Base-by-base conservation (phyloP, 2,329 filamentous ascomycete species). In the Ophiocordyceps sinensis region DNA sequence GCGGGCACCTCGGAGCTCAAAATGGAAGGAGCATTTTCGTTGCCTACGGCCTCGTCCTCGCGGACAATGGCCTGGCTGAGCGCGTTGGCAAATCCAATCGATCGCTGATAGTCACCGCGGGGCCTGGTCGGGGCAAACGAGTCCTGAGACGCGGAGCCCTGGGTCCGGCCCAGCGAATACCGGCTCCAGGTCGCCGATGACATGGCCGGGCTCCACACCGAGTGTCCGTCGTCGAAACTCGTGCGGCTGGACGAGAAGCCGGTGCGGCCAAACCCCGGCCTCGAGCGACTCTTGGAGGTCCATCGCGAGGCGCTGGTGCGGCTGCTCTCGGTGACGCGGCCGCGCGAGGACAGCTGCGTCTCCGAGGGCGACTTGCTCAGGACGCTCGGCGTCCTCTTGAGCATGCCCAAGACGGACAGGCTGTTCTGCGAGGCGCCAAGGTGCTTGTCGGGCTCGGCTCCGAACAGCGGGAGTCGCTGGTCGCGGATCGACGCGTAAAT, bases 111-210 rank as follows among this genome's bases (percentile, higher is more conserved):
- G 52, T 94, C 87, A 35, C 77, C 79, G 37, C 79, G 75, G 5
- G 77, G 79, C 58, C 81, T 81, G 29, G 78, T 74, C 2, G 85
- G 87, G 17, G 79, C 82, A 51, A 96, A 79, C 1, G 88, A 94
- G 56, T 94, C 86, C 53, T 95, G 83, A 5, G 88, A 95, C 68
- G 91, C 84, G 3, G 87, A 89, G 1, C 86, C 87, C 46, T 93
- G 79, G 1, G 87, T 94, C 56, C 93, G 86, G 28, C 88, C 86
- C 45, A 94, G 71, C 1, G 89, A 96, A 54, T 91, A 85, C 53
- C 85, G 89, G 64, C 88, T 95, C 87, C 88, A 95, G 0, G 85
- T 91, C 48, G 87, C 94, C n/a, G 87, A 94, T 17, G 85, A 86
- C 32, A 70, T 63, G 1, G 76, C 68, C 11, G 91, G 91, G 51